These are phyloP conservation scores for Paecilomyces niveus DNA, from an alignment of 2,329 filamentous ascomycete species.

Conservation along the genomic window DNA sequence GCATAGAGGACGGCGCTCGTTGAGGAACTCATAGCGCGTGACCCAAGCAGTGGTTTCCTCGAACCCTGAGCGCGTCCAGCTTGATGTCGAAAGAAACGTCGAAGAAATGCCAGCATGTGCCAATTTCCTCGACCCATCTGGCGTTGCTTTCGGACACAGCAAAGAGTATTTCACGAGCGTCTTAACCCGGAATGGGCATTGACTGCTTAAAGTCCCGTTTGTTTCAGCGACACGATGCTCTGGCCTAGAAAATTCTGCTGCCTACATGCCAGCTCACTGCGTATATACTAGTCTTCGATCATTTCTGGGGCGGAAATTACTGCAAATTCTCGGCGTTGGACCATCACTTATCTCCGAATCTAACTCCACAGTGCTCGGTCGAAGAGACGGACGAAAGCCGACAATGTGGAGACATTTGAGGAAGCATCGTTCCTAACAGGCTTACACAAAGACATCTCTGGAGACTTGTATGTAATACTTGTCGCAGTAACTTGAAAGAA, in stretches of 20 bases:
- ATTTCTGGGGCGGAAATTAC: not conserved
- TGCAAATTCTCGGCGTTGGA: not conserved
- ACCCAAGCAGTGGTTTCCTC: conserved; percentile 7
- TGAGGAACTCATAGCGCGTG: conserved; percentile 29
- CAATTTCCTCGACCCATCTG: not conserved
- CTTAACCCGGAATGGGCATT: not conserved
- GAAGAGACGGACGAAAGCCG: not conserved
- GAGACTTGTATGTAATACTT: not conserved
- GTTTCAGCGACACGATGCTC: not conserved
- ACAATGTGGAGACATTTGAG: not conserved
- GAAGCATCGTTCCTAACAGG: not conserved
- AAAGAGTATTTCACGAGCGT: not conserved
- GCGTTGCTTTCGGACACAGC: not conserved
- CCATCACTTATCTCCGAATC: not conserved
- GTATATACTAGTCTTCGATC: not conserved
- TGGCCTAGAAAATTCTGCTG: not conserved
- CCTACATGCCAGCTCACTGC: not conserved
- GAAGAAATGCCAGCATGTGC: conserved; percentile 17
- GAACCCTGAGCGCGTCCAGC: conserved; percentile 3
- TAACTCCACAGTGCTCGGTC: not conserved
- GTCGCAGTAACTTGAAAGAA: too few relatives aligned
- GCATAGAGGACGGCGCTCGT: conserved; percentile 35
- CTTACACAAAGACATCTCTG: not conserved
- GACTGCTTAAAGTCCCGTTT: not conserved
- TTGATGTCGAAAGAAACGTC: conserved; percentile 14